Evolutionary conservation across 352 stramenopile genomes (phyloP).

Genomic region (Phytophthora sp.): DNA sequence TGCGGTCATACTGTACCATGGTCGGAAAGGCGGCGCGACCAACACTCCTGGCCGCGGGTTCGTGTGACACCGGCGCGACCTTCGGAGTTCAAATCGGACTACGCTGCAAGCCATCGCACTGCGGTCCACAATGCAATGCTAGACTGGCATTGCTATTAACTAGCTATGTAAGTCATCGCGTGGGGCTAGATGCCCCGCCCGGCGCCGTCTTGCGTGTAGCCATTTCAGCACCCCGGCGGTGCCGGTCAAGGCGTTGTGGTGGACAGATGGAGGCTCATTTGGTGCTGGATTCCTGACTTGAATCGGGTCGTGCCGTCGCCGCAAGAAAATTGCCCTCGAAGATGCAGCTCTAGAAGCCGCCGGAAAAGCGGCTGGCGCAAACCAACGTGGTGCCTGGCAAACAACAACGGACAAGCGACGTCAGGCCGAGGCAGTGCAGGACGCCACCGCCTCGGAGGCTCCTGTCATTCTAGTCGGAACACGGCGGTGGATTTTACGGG

Average conservation of each 20-base stretch:
- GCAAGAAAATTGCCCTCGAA: neutral
- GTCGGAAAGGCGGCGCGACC: constrained; percentile 15
- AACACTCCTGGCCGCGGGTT: constrained; percentile 11
- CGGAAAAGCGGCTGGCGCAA: neutral
- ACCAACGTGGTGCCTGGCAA: neutral
- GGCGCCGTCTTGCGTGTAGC: constrained; percentile 8
- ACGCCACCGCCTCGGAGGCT: neutral
- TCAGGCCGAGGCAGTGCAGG: neutral
- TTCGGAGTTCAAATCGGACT: no score
- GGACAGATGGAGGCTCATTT: constrained; percentile 10
- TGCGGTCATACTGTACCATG: neutral
- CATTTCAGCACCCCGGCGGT: constrained; percentile 16
- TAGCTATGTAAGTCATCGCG: no score
- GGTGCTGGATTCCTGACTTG: constrained; percentile 4
- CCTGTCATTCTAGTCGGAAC: neutral
- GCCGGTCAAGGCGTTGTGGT: constrained; percentile 23
- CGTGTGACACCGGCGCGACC: neutral
- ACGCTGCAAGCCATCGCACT: no score
- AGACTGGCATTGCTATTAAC: no score
- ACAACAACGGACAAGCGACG: constrained; percentile 1
- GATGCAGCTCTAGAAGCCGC: no score
- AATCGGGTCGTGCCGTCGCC: constrained; percentile 1
- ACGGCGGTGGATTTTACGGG: constrained; percentile 20
- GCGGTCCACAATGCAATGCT: no score
- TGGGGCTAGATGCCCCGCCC: constrained; percentile 4